These are phyloP conservation scores for Kitagawia praeruptora DNA, from an alignment of 129 eudicot species.

Conservation along the genomic window DNA sequence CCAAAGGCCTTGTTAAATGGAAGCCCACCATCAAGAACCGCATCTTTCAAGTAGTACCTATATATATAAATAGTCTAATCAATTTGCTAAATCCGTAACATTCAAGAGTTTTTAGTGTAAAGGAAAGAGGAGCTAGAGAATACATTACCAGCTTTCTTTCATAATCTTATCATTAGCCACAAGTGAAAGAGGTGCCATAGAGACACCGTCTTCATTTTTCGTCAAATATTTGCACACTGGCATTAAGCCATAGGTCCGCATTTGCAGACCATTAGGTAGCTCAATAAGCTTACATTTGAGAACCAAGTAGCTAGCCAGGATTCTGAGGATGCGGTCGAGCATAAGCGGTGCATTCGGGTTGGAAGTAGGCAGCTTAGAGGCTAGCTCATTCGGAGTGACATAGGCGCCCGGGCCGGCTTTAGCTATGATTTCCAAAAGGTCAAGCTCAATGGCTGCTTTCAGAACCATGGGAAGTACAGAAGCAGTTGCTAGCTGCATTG, in stretches of 20 bases:
- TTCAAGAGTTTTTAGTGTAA: neutral
- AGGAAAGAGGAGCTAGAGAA: neutral
- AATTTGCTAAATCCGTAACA: too few relatives aligned
- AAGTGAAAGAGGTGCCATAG: neutral
- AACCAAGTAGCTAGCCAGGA: neutral
- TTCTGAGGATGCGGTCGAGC: neutral
- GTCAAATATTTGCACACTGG: neutral
- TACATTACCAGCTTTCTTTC: neutral
- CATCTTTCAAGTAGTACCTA: conserved; percentile 72
- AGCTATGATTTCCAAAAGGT: conserved; percentile 50
- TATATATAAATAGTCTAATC: neutral
- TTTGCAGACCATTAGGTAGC: neutral
- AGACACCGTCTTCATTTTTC: neutral
- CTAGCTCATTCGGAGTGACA: neutral
- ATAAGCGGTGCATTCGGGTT: neutral
- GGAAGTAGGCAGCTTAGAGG: neutral
- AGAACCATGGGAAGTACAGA: conserved; percentile 74
- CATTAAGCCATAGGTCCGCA: neutral
- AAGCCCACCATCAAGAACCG: conserved; percentile 71
- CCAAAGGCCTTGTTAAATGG: conserved; percentile 82
- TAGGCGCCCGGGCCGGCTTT: conserved; percentile 11
- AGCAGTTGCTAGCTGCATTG: conserved; percentile 37
- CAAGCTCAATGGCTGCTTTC: conserved; percentile 43
- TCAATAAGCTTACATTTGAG: neutral
- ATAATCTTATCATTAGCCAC: neutral